Percentiles rank a stretch among this genome's conserved stretches.
Evolutionary conservation across 1,284 basidiomycete genomes (phyloP).

Genomic region (Ceratorhiza oryzae-sativae): DNA sequence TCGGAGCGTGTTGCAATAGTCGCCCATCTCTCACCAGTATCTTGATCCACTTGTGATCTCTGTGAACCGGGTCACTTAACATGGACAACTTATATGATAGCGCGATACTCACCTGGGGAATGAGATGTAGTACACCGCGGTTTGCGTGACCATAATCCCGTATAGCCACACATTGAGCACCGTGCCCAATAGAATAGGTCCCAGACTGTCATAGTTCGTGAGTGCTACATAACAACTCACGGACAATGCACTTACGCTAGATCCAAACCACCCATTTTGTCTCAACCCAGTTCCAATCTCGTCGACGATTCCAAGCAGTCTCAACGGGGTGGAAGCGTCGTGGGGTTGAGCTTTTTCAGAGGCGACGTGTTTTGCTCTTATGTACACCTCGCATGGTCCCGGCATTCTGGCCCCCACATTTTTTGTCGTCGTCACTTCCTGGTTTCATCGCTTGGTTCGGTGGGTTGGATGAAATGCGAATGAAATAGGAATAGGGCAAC

Average conservation of each 20-base stretch:
- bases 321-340: not conserved
- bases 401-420: not conserved
- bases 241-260: not conserved
- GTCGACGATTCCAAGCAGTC: not conserved
- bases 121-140: conserved; percentile 29
- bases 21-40: not conserved
- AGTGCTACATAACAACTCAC: too few relatives aligned
- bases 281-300: not conserved
- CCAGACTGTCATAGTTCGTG: not conserved
- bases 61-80: not conserved
- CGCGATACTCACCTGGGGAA: conserved; percentile 1
- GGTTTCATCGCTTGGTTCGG: not conserved
- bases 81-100: not conserved
- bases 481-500: not conserved
- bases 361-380: not conserved
- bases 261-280: conserved; percentile 7
- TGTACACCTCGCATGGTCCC: not conserved
- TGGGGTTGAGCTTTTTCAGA: not conserved
- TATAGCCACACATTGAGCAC: conserved; percentile 32
- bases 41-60: conserved; percentile 37
- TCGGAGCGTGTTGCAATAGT: not conserved
- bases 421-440: conserved; percentile 3
- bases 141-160: conserved; percentile 38
- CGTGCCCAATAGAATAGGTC: conserved; percentile 33
- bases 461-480: not conserved